Evolutionary conservation across 139 green algal species (phyloP), one percentile per base, ranked within the genome.

Genomic region (Tetradesmus obliquus): DNA sequence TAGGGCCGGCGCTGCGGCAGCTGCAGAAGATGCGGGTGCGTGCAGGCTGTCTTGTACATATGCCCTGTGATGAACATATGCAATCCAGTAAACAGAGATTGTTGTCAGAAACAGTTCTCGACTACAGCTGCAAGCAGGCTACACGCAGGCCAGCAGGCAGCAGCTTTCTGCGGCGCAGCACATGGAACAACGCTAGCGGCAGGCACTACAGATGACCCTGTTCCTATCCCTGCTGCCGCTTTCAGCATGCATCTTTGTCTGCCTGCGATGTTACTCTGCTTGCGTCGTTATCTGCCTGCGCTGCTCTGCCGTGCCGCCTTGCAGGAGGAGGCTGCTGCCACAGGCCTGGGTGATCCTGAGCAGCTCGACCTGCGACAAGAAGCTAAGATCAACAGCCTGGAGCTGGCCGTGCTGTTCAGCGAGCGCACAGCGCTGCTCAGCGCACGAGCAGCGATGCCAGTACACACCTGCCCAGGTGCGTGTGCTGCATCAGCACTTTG

Each of bases 391-490:
- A 74, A 20, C 45, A 45, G 24, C 12, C 54, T 91, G 10, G 94
- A 95, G 74, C 60, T 95, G 82, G 92, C 82, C 20, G 69, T 91
- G n/a, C 88, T 92, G 72, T 80, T 96, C 12, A 79, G 72, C 24
- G 89, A 92, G 91, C 89, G 95, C 1, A 82, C 88, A 13, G 20
- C n/a, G 13, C 91, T 96, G 76, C 86, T 95, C n/a, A 79, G 88
- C 22, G 79, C 58, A n/a, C 91, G 95, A 0, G 93, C 92, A 2
- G 79, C 88, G 0, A 55, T 97, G 87, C 62, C 22, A 83, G 62
- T 87, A 55, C 95, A 97, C 91, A 71, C 91, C 32, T 95, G 96
- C 80, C 94, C 96, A 60, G 84, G 84, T 55, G 17, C 9, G 12
- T 5, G 2, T n/a, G 66, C 15, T 76, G 66, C 17, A 24, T 45